Base-by-base conservation (phyloP, 208 protist species). In the Wallacemonas rigidus region DNA sequence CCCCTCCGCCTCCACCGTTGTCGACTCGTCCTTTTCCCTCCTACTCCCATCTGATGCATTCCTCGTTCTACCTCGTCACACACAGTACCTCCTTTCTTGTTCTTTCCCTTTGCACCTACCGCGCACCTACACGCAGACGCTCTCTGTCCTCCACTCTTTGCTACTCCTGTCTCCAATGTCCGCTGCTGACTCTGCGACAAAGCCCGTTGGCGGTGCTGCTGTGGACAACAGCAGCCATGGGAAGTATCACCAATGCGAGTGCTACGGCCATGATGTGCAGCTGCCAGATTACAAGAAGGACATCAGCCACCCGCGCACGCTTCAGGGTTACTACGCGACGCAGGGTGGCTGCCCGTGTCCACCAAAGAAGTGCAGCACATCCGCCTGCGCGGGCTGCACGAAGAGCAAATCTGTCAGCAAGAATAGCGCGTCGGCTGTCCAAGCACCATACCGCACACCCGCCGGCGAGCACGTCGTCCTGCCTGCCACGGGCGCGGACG, bases 261-360 rank as follows among this genome's bases (percentile, higher is more conserved):
- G 82, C 80, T 92, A 92, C 67, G 79, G 82, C 50, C 85, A 90
- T 75, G 61, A 75, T 45, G 73, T 63, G 9, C 58, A 76, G 12
- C 65, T 93, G 15, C 88, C 88, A 8, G 82, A 93, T 71, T 93
- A 93, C 76, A 76, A 76, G 58, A 74, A 87, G 55, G 82, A 87
- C 65, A 69, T 93, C 53, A 78, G 76, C 48, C 76, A 81, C 53
- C 88, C 88, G 1, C 74, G 74, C 60, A 93, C 85, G n/a, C 74
- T 93, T 58, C 85, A 90, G 72, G 83, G 83, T 2, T 82, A 88
- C 75, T 84, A 93, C 74, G 88, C 85, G 3, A 81, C 82, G 14
- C 40, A 77, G 36, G 73, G 76, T 54, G 79, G 77, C 26, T 93
- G 88, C 72, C 88, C 88, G 36, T 93, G 88, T 53, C 86, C 82